Evolutionary conservation across 768 basidiomycete species (phyloP).

Genomic region (Calocybe indica): DNA sequence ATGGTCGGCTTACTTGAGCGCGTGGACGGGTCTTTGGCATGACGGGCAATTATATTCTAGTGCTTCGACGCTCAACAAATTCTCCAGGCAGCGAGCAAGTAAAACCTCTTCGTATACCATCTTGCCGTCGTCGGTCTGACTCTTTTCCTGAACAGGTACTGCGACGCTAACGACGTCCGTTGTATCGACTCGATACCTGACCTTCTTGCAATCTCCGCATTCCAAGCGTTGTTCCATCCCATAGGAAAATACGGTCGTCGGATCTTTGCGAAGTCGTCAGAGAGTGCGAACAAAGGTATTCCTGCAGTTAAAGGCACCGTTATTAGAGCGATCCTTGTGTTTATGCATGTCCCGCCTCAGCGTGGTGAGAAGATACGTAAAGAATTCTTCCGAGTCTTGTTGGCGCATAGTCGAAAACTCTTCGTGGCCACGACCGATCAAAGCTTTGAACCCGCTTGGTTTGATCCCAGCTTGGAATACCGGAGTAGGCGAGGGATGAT

Average conservation of each 20-base stretch:
- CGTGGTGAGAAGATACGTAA: slow-evolving; percentile 71
- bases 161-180: slow-evolving; percentile 76
- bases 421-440: slow-evolving; percentile 87
- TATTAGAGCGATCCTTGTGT: slow-evolving; percentile 28
- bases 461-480: slow-evolving; percentile 82
- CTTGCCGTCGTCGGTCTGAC: slow-evolving; percentile 56
- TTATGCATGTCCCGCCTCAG: slow-evolving; percentile 64
- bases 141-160: slow-evolving; percentile 61
- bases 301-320: slow-evolving; percentile 13
- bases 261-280: slow-evolving; percentile 32
- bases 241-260: slow-evolving; percentile 75
- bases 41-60: slow-evolving; percentile 79
- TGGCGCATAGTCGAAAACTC: slow-evolving; percentile 97
- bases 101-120: slow-evolving; percentile 54
- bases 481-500: slow-evolving; percentile 30
- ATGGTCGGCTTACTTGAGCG: slow-evolving; percentile 55
- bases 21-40: slow-evolving; percentile 64
- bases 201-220: slow-evolving; percentile 71
- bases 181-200: slow-evolving; percentile 75
- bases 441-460: slow-evolving; percentile 79
- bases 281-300: not conserved
- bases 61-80: slow-evolving; percentile 51
- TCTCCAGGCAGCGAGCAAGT: slow-evolving; percentile 56
- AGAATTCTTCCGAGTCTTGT: slow-evolving; percentile 95
- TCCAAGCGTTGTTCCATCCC: slow-evolving; percentile 84